Evolutionary conservation across 2,329 filamentous ascomycete genomes (phyloP), one percentile per base, ranked within the genome.

Genomic region (Penicillium sp.): DNA sequence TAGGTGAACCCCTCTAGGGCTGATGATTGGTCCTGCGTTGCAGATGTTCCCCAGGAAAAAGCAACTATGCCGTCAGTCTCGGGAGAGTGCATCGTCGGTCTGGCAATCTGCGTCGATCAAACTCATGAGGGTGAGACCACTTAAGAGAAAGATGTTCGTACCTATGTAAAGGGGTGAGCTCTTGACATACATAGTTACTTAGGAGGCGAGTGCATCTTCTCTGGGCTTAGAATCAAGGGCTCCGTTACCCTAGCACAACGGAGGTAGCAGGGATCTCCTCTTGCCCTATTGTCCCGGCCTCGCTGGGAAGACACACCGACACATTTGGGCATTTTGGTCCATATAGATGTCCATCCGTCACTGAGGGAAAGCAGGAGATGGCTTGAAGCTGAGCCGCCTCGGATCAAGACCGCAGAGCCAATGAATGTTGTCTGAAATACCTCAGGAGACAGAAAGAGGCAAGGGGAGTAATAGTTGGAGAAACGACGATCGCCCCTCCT

Each of bases 41-140:
- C 2, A 25, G n/a, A 31, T 39, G 31, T 47, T 47, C 10, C 44
- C 23, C 40, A 42, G 27, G 28, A 40, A 46, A 42, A 46, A 46
- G 35, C 44, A 40, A 41, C 5, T 9, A 38, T 31, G 40, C 31
- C 20, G 29, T 35, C 10, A 44, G 32, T 23, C 39, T 47, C 44
- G 48, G 48, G 27, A 38, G 24, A 27, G 32, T 24, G 39, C 48
- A 50, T 46, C n/a, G 18, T 20, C 31, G 32, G 45, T 29, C 29
- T 10, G 15, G 15, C 25, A 31, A 32, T n/a, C 9, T 28, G 28
- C 29, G 18, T 37, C 9, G 33, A 10, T 37, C 4, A n/a, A n/a
- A 20, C 15, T 28, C 7, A 6, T n/a, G 25, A 40, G 40, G 25
- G 32, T 33, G n/a, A 35, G 15, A 12, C 33, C 9, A 6, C 15